A percentile compares a stretch with the other conserved stretches of the same genome.
Evolutionary conservation across 1,284 basidiomycete species (phyloP).

Genomic region (Marasmius tenuissimus): DNA sequence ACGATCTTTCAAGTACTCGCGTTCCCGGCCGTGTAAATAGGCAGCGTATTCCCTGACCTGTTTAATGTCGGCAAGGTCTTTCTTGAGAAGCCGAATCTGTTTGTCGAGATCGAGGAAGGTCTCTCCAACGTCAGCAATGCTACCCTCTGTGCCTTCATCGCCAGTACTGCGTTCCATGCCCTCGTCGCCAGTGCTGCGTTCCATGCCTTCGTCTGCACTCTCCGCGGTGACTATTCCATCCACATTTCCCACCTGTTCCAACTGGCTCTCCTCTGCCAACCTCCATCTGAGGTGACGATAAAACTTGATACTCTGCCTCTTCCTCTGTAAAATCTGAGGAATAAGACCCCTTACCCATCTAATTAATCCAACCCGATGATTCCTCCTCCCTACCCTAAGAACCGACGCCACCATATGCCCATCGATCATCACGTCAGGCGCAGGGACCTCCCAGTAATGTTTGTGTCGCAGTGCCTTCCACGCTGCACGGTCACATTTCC

Average conservation of each 20-base stretch:
- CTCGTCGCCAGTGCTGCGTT: background rate
- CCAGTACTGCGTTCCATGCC: too few species aligned
- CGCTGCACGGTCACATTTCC: slow-evolving; percentile 31
- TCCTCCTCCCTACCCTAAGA: slow-evolving; percentile 14
- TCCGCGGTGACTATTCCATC: too few species aligned
- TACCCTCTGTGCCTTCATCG: slow-evolving; percentile 12
- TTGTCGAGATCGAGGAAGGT: slow-evolving; percentile 48
- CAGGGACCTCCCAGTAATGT: slow-evolving; percentile 9
- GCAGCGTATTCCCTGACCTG: slow-evolving; percentile 40
- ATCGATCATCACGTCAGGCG: slow-evolving; percentile 2
- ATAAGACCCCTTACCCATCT: slow-evolving; percentile 9
- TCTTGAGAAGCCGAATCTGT: slow-evolving; percentile 54
- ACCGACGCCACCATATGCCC: slow-evolving; percentile 6
- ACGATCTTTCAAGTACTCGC: slow-evolving; percentile 63
- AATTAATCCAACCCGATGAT: slow-evolving; percentile 4
- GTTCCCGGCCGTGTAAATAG: slow-evolving; percentile 47
- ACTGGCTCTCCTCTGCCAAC: too few species aligned
- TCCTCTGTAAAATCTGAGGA: slow-evolving; percentile 13
- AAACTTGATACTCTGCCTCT: slow-evolving; percentile 11
- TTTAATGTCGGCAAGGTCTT: slow-evolving; percentile 51
- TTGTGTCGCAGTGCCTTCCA: slow-evolving; percentile 22
- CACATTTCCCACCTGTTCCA: too few species aligned
- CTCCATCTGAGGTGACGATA: slow-evolving; percentile 4
- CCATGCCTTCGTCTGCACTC: too few species aligned
- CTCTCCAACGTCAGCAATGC: slow-evolving; percentile 8